Base-by-base conservation (phyloP, 2,329 filamentous ascomycete genomes). In the Hirsutella rhossiliensis region DNA sequence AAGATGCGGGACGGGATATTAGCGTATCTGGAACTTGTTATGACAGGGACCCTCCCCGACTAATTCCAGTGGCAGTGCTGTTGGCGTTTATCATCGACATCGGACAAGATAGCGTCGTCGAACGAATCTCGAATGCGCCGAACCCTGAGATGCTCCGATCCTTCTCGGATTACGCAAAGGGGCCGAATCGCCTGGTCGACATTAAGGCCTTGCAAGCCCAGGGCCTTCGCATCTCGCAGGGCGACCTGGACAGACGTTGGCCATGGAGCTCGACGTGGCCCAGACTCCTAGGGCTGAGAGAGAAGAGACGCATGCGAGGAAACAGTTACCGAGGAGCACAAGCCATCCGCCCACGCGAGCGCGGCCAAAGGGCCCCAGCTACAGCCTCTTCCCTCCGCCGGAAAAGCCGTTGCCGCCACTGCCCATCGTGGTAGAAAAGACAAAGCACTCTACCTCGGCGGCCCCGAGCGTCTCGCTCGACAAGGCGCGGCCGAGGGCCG, bases 321-420 rank as follows among this genome's bases (percentile, higher is more conserved):
- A 5, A 17, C 15, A 15, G 34, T 4, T 9, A 11, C 13, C 34
- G 34, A 37, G 34, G 15, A 37, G 34, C 4, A 6, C 7, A 1
- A 37, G 34, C 34, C n/a, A 18, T 2, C 13, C 13, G 5, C 5
- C 2, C 15, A 17, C 18, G 9, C 34, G 15, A 18, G 18, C 8
- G n/a, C 34, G 34, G n/a, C 4, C 18, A 11, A 15, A 3, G 34
- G 41, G 31, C n/a, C 36, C 41, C 23, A 3, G 28, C 18, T 48
- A 47, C 37, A 51, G 46, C 38, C 45, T 48, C 5, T 48, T 48
- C 37, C 50, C 50, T 18, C 47, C 50, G 19, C 50, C 49, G 3
- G 48, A 47, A 11, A 52, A 52, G 40, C 50, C 50, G 4, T 37
- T 52, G 2, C 50, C 50, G 11, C 43, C 50, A 12, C 37, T 52